Conservation (phyloP, 2,329 filamentous ascomycete species). For the Talaromyces sp. region DNA sequence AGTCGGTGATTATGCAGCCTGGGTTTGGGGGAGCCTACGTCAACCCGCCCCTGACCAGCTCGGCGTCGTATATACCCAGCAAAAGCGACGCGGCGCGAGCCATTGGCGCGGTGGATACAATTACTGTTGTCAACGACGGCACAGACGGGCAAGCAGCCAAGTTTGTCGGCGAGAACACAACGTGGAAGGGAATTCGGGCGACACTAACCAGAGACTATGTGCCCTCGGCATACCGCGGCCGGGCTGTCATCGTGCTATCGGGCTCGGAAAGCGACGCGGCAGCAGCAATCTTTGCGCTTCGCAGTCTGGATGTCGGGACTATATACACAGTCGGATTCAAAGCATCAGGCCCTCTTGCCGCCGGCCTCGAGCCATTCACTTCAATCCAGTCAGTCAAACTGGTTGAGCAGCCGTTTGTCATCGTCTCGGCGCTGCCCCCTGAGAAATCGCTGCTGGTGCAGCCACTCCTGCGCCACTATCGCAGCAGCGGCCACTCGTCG, state of each 20-base stretch:
- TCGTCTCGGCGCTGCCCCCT: constrained; percentile 71
- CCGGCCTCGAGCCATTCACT: constrained; percentile 59
- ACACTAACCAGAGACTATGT: constrained; percentile 77
- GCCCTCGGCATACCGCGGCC: constrained; percentile 71
- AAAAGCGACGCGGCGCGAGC: constrained; percentile 71
- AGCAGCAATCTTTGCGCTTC: constrained; percentile 71
- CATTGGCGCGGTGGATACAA: constrained; percentile 78
- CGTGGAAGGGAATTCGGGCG: constrained; percentile 79
- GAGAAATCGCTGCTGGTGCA: constrained; percentile 76
- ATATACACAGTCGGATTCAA: constrained; percentile 83
- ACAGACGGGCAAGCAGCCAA: constrained; percentile 45
- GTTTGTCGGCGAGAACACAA: constrained; percentile 74
- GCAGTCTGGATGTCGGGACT: constrained; percentile 68
- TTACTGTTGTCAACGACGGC: constrained; percentile 53
- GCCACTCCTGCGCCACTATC: constrained; percentile 70
- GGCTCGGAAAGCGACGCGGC: constrained; percentile 70
- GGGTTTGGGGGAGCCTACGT: constrained; percentile 80
- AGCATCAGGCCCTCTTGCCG: constrained; percentile 53
- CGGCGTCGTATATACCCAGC: constrained; percentile 56
- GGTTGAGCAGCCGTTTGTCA: constrained; percentile 73
- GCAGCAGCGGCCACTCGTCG: constrained; percentile 37
- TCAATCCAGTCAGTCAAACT: constrained; percentile 75
- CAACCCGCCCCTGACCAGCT: constrained; percentile 61
- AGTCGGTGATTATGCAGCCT: constrained; percentile 65
- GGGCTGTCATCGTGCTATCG: constrained; percentile 70